Evolutionary conservation across 1,284 basidiomycete genomes (phyloP), one percentile per base, ranked within the genome.

Genomic region (Moesziomyces aphidis): DNA sequence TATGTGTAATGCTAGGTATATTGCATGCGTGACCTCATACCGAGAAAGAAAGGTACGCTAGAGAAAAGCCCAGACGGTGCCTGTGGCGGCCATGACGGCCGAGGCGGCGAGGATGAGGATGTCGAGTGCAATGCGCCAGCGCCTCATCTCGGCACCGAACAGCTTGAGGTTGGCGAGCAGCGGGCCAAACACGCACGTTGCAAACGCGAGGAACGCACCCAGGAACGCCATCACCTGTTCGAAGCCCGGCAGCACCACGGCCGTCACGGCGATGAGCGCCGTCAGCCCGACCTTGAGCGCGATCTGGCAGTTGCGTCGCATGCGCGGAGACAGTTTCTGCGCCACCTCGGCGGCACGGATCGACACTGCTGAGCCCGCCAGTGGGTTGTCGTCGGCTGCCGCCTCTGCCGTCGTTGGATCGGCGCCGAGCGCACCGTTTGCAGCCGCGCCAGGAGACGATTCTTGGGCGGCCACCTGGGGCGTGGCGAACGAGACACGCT

Each of bases 181-280:
- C 0, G 82, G 82, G 8, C 82, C 82, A 46, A 83, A 74, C 19
- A 84, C 80, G 51, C 82, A 84, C 1, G 81, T 89, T 73, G 92
- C 86, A 82, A 95, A 95, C 0, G 93, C 91, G 42, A 91, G 90
- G 84, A 94, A 95, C 1, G 84, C 91, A 5, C 95, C 94, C 42
- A 96, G 87, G 84, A 95, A 93, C 15, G 92, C 92, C 93, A 97
- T 95, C 83, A 95, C 89, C 23, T 90, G 89, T 73, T 91, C 91
- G 83, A 97, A 97, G 58, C 92, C 89, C 1, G 95, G 95, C 45
- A 97, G 86, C 61, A 90, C 43, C 1, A 83, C 69, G 4, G 82
- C 82, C 13, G 78, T 80, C 8, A 73, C 4, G n/a, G 75, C 61
- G 48, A 83, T 78, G 34, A 76, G 54, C 1, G 61, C 48, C 5